These are phyloP conservation scores for Ogataea henricii DNA, from an alignment of 805 yeast genomes.

Conservation along the genomic window DNA sequence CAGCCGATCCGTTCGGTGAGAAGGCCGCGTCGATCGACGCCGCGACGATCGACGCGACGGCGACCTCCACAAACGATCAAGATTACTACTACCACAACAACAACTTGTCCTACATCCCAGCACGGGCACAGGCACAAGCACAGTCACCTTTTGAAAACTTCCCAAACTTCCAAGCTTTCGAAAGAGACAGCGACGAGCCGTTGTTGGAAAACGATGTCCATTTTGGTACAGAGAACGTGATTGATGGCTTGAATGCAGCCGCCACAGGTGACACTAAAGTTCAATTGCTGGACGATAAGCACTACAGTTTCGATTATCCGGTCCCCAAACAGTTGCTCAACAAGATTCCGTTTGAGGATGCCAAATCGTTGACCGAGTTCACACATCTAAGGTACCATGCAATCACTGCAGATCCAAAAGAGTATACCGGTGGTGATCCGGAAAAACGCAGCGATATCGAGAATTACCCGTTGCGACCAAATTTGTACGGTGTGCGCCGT, in stretches of 20 bases:
- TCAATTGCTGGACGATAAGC: constrained; percentile 63
- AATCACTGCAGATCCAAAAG: constrained; percentile 86
- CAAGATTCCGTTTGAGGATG: constrained; percentile 47
- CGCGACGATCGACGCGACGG: background rate
- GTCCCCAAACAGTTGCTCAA: constrained; percentile 62
- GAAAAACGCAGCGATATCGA: constrained; percentile 36
- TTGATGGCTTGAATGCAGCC: constrained; percentile 24
- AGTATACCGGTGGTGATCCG: constrained; percentile 59
- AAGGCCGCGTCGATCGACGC: constrained; percentile 2
- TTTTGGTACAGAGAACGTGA: constrained; percentile 19
- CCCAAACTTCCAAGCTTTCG: constrained; percentile 27
- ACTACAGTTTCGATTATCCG: constrained; percentile 80
- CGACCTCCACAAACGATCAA: constrained; percentile 2
- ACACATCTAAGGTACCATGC: constrained; percentile 89
- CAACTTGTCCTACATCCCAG: too few species aligned
- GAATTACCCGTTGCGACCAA: constrained; percentile 62
- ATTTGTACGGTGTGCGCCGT: constrained; percentile 71
- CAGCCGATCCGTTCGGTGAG: constrained; percentile 4
- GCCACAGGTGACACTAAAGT: constrained; percentile 41
- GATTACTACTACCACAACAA: constrained; percentile 5
- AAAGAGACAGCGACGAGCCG: constrained; percentile 35
- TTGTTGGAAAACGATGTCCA: constrained; percentile 20
- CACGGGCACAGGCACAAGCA: too few species aligned
- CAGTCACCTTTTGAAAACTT: constrained; percentile 1
- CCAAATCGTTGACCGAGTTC: constrained; percentile 48